Evolutionary conservation across 2,329 filamentous ascomycete genomes (phyloP), one percentile per base, ranked within the genome.

Genomic region (Alternaria alternata): DNA sequence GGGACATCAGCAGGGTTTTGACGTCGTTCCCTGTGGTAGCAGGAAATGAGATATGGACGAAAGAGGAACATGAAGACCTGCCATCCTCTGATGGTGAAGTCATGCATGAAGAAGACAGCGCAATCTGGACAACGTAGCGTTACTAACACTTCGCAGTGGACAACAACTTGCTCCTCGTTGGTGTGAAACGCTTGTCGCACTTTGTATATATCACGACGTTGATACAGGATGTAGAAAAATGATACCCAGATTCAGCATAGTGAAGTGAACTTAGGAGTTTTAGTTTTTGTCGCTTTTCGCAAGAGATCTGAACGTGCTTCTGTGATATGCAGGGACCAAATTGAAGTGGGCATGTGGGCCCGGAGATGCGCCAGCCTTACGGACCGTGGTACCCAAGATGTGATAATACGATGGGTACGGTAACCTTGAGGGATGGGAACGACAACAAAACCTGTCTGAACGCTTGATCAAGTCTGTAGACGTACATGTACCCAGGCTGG

Each of bases 41-140:
- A 30, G 77, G 77, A 1, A 78, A 75, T n/a, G 77, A 78, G 61
- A 77, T 79, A 26, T 76, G 75, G 74, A 79, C 77, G 1, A 75
- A 74, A 59, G 77, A 79, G 58, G 77, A 79, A 61, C 75, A 79
- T 32, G 77, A 78, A 16, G 77, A 76, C 24, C 49, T 78, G 57
- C 70, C 71, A 7, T 76, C 73, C 5, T 70, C 68, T 1, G 75
- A 78, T 41, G 73, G 70, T 11, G 75, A 78, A 48, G 20, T 60
- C 9, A 57, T 51, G 5, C 43, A 56, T 3, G 70, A 70, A 4
- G 57, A 60, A 9, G 57, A 60, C 8, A 56, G 57, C 9, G 58
- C 49, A 9, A 56, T 65, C 7, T 75, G 72, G 74, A 74, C 67
- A 32, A 72, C 71, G 14, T 59, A 59, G 46, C 5, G 4, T 22